A percentile compares a stretch with the other conserved stretches of the same genome.
Conservation (phyloP, 2,329 filamentous ascomycete genomes). For the Rugonectria rugulosa region DNA sequence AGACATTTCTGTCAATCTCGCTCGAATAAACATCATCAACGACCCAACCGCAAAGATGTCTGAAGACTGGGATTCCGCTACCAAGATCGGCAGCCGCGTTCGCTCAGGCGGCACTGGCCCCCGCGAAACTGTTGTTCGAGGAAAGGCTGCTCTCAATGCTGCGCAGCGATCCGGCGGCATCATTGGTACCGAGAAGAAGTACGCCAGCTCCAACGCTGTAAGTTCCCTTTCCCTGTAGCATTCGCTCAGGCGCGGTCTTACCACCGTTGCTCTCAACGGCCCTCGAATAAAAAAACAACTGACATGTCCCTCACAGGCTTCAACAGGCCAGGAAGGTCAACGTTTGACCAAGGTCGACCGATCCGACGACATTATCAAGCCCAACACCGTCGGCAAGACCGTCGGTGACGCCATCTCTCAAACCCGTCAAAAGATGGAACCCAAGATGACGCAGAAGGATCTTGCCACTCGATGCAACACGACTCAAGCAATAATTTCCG, state of each 20-base stretch:
- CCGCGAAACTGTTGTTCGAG: slow-evolving; percentile 89
- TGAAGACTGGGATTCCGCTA: slow-evolving; percentile 83
- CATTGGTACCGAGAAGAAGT: slow-evolving; percentile 93
- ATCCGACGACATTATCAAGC: slow-evolving; percentile 96
- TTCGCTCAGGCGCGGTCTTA: slow-evolving; percentile 5
- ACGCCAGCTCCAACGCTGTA: slow-evolving; percentile 72
- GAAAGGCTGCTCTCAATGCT: slow-evolving; percentile 85
- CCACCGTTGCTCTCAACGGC: slow-evolving; percentile 1
- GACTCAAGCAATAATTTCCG: slow-evolving; percentile 78
- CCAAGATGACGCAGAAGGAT: slow-evolving; percentile 95
- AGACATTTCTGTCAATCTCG: slow-evolving; percentile 4
- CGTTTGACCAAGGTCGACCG: slow-evolving; percentile 98
- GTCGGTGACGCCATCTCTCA: slow-evolving; percentile 86
- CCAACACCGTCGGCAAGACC: slow-evolving; percentile 83
- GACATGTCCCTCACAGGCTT: slow-evolving; percentile 34
- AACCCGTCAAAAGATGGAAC: slow-evolving; percentile 80
- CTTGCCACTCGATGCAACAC: slow-evolving; percentile 90
- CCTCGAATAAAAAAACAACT: slow-evolving; percentile 14
- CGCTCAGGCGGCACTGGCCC: slow-evolving; percentile 69
- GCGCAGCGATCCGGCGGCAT: slow-evolving; percentile 81
- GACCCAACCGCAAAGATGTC: slow-evolving; percentile 56
- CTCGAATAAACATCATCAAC: slow-evolving; percentile 5
- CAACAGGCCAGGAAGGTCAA: slow-evolving; percentile 74
- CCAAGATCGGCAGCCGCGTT: slow-evolving; percentile 92
- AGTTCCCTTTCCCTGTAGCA: slow-evolving; percentile 25